Base-by-base conservation (phyloP, 2,329 filamentous ascomycete genomes). In the Fusarium torreyae region DNA sequence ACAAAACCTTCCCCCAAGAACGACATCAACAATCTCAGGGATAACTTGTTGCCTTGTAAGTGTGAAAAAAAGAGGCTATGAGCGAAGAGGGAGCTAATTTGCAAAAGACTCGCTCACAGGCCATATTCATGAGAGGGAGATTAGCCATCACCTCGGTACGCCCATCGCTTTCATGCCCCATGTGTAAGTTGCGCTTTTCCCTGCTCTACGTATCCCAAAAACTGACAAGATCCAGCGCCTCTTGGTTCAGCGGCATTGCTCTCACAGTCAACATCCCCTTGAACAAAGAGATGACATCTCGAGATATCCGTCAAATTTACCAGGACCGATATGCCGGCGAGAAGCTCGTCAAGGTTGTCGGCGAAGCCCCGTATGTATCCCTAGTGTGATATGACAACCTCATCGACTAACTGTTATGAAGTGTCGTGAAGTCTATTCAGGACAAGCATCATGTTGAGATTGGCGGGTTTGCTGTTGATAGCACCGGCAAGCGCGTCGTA, bases 241-340 rank as follows among this genome's bases (percentile, higher is more conserved):
- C 92, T 15, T 98, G 94, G 95, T 98, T 98, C 88, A 92, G 97
- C 77, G 95, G 95, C 69, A 98, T 98, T 73, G 90, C 93, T 77
- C 92, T 94, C 81, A 95, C 94, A 39, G 94, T 98, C 80, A 94
- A 90, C 77, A 93, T 98, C 50, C 95, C 95, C 14, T 86, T 99
- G 10, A 91, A 91, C 76, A 87, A 95, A 81, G 87, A 89, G 65
- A 97, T 98, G 92, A 93, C 90, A 4, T 94, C 93, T 42, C 91
- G 96, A 53, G 94, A 98, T 78, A 94, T 99, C 73, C 90, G 96
- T 66, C 93, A 97, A 77, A 85, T 98, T 61, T 99, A 97, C 85
- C 95, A 98, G 81, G 95, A 98, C 75, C 89, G 95, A 24, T 99
- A 97, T 77, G 95, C 95, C 7, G 94, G 94, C 51, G 96, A 98